phyloP scores from a whole-genome alignment of 75 land plant species.

The Selaginella tamariscina region DNA sequence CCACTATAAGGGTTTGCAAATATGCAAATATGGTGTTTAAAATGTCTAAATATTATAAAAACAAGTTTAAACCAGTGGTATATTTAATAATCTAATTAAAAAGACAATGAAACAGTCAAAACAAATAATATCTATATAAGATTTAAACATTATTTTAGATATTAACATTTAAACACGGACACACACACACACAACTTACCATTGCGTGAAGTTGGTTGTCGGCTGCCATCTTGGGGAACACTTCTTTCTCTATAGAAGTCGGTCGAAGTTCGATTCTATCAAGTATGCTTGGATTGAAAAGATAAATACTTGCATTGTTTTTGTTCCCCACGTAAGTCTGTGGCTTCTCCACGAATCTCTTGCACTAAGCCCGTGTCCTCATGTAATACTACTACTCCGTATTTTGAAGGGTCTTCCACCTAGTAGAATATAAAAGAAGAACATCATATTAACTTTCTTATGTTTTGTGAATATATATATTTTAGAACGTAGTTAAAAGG shows the following conservation, averaged over 20 bases:
- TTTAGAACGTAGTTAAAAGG: neutral
- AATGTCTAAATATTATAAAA: too few species aligned
- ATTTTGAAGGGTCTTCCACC: constrained; percentile 91
- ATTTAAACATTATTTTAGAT: too few species aligned
- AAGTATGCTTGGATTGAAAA: constrained; percentile 53
- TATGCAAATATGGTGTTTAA: too few species aligned
- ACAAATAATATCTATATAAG: too few species aligned
- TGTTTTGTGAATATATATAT: neutral
- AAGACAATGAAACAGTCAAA: too few species aligned
- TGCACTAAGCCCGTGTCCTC: constrained; percentile 61
- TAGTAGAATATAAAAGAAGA: neutral
- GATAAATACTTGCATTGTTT: constrained; percentile 83
- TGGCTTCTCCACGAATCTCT: constrained; percentile 76
- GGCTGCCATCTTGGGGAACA: constrained; percentile 67
- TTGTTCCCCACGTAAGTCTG: constrained; percentile 77
- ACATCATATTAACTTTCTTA: neutral
- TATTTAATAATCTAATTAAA: too few species aligned
- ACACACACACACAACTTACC: too few species aligned
- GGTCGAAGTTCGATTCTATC: constrained; percentile 54
- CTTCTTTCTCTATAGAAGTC: constrained; percentile 80
- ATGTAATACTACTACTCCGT: constrained; percentile 76
- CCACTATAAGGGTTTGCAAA: too few species aligned
- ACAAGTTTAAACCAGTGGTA: too few species aligned
- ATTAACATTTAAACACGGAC: too few species aligned
- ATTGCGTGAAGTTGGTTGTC: constrained; percentile 57